These are phyloP conservation scores for Ganoderma lingzhi DNA, from an alignment of 1,284 basidiomycete genomes.

Conservation along the genomic window DNA sequence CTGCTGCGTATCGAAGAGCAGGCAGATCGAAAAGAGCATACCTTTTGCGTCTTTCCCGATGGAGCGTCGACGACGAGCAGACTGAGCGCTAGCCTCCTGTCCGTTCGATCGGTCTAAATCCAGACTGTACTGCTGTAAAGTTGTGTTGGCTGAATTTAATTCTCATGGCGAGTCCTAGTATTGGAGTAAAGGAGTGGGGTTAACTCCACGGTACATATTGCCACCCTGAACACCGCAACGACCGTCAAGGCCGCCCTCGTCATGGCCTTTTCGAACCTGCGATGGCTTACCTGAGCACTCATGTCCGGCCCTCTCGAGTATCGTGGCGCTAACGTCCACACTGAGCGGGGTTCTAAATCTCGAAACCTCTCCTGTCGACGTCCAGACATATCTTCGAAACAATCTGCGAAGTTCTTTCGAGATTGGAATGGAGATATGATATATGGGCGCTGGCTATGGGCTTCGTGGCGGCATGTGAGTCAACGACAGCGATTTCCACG, in stretches of 20 bases:
- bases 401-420: neutral
- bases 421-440: conserved; percentile 2
- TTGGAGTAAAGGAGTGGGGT: neutral
- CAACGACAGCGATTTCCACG: neutral
- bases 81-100: conserved; percentile 23
- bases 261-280: neutral
- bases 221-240: neutral
- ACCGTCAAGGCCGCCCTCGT: neutral
- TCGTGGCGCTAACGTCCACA: neutral
- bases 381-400: neutral
- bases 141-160: conserved; percentile 7
- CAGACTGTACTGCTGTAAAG: conserved; percentile 11
- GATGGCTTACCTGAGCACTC: neutral
- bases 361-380: neutral
- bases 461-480: neutral
- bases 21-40: conserved; percentile 22
- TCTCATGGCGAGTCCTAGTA: neutral
- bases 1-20: neutral
- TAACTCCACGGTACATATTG: conserved; percentile 7
- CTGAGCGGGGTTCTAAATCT: neutral
- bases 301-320: neutral
- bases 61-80: conserved; percentile 9
- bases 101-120: conserved; percentile 26
- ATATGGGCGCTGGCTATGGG: neutral
- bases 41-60: conserved; percentile 25